Evolutionary conservation across 192 early-diverging fungal genomes (phyloP).

Genomic region (Coemansia sp.): DNA sequence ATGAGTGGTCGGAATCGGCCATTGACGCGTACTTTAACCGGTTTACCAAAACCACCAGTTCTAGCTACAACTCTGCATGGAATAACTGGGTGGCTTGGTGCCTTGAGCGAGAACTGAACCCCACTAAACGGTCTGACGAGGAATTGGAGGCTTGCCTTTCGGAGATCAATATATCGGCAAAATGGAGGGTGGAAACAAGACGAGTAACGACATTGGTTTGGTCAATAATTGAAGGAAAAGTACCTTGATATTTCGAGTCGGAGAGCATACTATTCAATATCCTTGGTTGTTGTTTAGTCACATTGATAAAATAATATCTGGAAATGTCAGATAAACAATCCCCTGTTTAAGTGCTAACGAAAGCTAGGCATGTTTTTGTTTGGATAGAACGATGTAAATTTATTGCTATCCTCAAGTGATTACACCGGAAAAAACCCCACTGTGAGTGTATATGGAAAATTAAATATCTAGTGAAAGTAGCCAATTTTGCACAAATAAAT

Average conservation of each 20-base stretch:
- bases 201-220: slow-evolving; percentile 11
- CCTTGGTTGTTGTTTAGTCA: too few relatives aligned
- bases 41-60: neutral
- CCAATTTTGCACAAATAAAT: slow-evolving; percentile 1
- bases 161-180: neutral
- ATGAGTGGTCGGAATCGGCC: neutral
- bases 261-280: too few relatives aligned
- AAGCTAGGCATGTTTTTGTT: too few relatives aligned
- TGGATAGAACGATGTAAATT: too few relatives aligned
- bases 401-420: too few relatives aligned
- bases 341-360: too few relatives aligned
- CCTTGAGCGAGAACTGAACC: neutral
- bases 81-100: neutral
- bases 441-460: too few relatives aligned
- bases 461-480: neutral
- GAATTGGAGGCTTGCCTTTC: neutral
- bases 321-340: too few relatives aligned
- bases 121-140: neutral
- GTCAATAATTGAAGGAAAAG: slow-evolving; percentile 3
- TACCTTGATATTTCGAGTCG: too few relatives aligned
- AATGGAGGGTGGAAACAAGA: neutral
- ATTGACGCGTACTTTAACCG: neutral
- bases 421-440: too few relatives aligned
- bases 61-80: neutral
- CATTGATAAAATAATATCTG: too few relatives aligned